Evolutionary conservation across 106 monocot species (phyloP).

Genomic region (Platanthera guangdongensis): DNA sequence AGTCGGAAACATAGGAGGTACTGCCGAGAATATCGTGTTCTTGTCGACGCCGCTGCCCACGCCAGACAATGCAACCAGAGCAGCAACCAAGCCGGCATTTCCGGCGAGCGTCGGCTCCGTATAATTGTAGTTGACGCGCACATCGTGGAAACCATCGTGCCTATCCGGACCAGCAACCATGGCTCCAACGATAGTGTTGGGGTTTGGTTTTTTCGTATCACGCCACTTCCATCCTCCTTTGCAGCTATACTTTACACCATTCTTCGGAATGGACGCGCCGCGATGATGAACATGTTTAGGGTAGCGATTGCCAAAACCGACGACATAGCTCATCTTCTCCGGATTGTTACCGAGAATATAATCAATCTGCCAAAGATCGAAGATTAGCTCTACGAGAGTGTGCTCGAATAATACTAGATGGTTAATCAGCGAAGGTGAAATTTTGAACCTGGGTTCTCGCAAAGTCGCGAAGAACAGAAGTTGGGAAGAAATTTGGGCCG

Average conservation of each 20-base stretch:
- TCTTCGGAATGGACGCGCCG: constrained; percentile 44
- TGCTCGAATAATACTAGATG: neutral
- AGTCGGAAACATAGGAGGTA: constrained; percentile 28
- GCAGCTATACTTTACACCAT: constrained; percentile 27
- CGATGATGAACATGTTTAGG: constrained; percentile 54
- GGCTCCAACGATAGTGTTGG: constrained; percentile 38
- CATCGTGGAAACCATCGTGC: constrained; percentile 35
- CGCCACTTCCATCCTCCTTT: constrained; percentile 47
- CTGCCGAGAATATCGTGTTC: constrained; percentile 45
- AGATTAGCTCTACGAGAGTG: too few relatives aligned
- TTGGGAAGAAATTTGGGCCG: constrained; percentile 26
- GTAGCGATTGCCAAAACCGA: constrained; percentile 33
- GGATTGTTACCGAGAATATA: constrained; percentile 47
- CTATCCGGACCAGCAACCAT: constrained; percentile 52
- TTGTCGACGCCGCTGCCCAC: constrained; percentile 22
- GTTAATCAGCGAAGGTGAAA: neutral
- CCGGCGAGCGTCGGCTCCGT: constrained; percentile 50
- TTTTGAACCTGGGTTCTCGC: constrained; percentile 20
- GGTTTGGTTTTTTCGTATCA: constrained; percentile 23
- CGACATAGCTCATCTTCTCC: constrained; percentile 45
- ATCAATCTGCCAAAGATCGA: constrained; percentile 22
- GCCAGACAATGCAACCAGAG: constrained; percentile 30
- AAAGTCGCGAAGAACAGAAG: constrained; percentile 16
- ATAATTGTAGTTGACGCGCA: constrained; percentile 28
- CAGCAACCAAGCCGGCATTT: constrained; percentile 58